Evolutionary conservation across 1,284 basidiomycete genomes (phyloP).

Genomic region (Blastosporella zonata): DNA sequence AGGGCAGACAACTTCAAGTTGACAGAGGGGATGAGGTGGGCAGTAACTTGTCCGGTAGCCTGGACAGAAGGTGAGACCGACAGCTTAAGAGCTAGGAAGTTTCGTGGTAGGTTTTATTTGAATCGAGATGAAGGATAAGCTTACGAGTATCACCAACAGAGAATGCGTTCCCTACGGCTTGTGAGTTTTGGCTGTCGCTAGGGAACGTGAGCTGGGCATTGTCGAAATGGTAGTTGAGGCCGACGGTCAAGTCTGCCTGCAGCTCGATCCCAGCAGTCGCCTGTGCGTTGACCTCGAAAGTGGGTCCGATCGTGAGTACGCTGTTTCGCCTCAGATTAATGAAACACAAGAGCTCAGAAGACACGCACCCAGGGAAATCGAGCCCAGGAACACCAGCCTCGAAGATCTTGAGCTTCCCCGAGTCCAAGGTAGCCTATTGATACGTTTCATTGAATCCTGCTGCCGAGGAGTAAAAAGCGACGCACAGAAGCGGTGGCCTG

Average conservation of each 20-base stretch:
- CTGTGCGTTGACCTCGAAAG: slow-evolving; percentile 35
- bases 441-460: slow-evolving; percentile 28
- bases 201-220: slow-evolving; percentile 46
- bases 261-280: slow-evolving; percentile 35
- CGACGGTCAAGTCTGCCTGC: slow-evolving; percentile 37
- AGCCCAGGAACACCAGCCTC: slow-evolving; percentile 22
- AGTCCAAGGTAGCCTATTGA: slow-evolving; percentile 21
- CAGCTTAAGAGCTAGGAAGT: slow-evolving; percentile 37
- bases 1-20: slow-evolving; percentile 43
- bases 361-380: slow-evolving; percentile 23
- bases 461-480: slow-evolving; percentile 30
- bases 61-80: slow-evolving; percentile 37
- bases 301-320: slow-evolving; percentile 38
- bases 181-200: slow-evolving; percentile 23
- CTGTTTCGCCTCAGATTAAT: slow-evolving; percentile 17
- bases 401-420: slow-evolving; percentile 22
- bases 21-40: slow-evolving; percentile 49
- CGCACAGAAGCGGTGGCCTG: slow-evolving; percentile 31
- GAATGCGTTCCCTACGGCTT: slow-evolving; percentile 28
- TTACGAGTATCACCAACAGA: slow-evolving; percentile 37
- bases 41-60: slow-evolving; percentile 39
- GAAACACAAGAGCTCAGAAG: not conserved
- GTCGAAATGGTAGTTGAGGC: slow-evolving; percentile 34
- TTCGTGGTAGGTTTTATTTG: slow-evolving; percentile 5
- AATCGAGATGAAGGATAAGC: slow-evolving; percentile 12